These are phyloP conservation scores for Austroboletus eburneus DNA, from an alignment of 768 basidiomycete genomes.

Conservation along the genomic window DNA sequence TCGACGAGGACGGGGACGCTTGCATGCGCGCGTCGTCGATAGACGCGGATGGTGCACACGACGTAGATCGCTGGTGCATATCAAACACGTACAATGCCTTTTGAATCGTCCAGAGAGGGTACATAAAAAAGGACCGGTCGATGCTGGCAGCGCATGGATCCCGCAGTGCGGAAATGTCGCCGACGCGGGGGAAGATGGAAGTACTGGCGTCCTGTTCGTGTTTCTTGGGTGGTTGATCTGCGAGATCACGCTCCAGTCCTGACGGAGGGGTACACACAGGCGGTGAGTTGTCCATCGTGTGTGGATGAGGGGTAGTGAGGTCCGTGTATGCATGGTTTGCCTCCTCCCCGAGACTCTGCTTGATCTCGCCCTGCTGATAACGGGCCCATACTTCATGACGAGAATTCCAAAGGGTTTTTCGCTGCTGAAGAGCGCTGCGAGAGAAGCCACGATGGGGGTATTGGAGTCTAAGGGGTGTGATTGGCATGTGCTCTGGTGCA, in stretches of 20 bases:
- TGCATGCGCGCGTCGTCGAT: slow-evolving; percentile 6
- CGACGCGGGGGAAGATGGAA: slow-evolving; percentile 52
- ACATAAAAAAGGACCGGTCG: slow-evolving; percentile 54
- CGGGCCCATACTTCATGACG: slow-evolving; percentile 49
- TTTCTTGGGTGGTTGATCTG: slow-evolving; percentile 2
- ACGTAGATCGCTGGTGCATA: slow-evolving; percentile 35
- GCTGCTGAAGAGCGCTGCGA: slow-evolving; percentile 51
- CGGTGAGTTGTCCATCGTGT: slow-evolving; percentile 2
- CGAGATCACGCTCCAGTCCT: slow-evolving; percentile 30
- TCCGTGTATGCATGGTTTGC: slow-evolving; percentile 27
- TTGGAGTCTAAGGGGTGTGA: slow-evolving; percentile 34
- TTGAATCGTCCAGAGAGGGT: slow-evolving; percentile 61
- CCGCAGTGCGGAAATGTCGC: slow-evolving; percentile 55
- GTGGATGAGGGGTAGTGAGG: slow-evolving; percentile 9
- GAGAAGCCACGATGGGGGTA: slow-evolving; percentile 62
- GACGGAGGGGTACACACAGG: slow-evolving; percentile 22
- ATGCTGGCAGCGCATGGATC: slow-evolving; percentile 54
- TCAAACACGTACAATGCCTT: slow-evolving; percentile 66
- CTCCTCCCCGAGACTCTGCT: background rate
- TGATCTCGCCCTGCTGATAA: slow-evolving; percentile 4
- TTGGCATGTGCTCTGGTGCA: background rate
- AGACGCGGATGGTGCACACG: slow-evolving; percentile 2
- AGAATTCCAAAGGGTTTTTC: slow-evolving; percentile 60
- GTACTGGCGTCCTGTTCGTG: slow-evolving; percentile 19
- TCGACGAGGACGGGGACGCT: slow-evolving; percentile 18